Evolutionary conservation across 768 basidiomycete species (phyloP), one percentile per base, ranked within the genome.

Genomic region (Suillus spraguei): DNA sequence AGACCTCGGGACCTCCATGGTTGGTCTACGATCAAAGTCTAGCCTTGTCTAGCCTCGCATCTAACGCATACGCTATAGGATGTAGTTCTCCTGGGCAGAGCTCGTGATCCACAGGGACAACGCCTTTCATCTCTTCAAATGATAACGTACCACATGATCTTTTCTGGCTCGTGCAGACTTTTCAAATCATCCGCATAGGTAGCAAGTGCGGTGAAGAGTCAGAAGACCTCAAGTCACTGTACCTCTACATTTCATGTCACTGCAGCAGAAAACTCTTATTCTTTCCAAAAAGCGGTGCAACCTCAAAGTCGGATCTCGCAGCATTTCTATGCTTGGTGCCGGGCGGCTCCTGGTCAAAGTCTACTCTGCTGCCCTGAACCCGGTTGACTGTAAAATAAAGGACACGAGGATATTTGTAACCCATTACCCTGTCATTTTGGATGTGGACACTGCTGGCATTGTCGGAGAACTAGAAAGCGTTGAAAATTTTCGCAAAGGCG

Each of bases 301-400:
- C 22, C 76, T 81, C 47, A 67, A 67, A 17, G 58, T 82, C 41
- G 64, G 63, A 3, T 64, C 72, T 13, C 70, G 65, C 10, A 58
- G 65, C 33, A 66, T 76, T 38, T 74, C 74, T 5, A 72, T 64
- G 38, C 81, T 81, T 0, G 75, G 76, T 1, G 66, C 70, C 3
- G 77, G 77, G 8, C 74, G 84, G 65, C 62, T 84, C 14, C 71
- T 85, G 55, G 73, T 84, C 62, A 78, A 79, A 64, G 60, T 82
- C 42, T 66, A 77, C 38, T 66, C 80, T 0, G 67, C 72, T 6
- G 80, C 75, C 1, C 74, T 86, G 13, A 84, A 85, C 66, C 85
- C 84, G 10, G 67, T 80, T 42, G 82, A 78, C 70, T 85, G 79
- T 11, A 75, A 75, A 67, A 72, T 80, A 28, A 75, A 74, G 44